These are phyloP conservation scores for Trypanosoma theileri DNA, from an alignment of 208 protist genomes.

Conservation along the genomic window DNA sequence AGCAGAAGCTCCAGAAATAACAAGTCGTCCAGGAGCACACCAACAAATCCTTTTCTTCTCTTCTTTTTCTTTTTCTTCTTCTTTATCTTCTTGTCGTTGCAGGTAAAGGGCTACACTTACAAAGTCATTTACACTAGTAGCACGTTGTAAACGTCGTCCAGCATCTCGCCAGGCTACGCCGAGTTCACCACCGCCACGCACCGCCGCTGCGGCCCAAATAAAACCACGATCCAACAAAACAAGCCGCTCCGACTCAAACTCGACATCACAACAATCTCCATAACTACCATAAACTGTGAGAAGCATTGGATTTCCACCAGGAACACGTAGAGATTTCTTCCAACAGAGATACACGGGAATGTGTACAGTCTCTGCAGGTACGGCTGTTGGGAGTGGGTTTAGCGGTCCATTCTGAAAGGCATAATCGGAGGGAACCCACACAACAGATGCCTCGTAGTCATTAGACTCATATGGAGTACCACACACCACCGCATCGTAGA, in stretches of 20 bases:
- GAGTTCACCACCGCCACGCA: slow-evolving; percentile 90
- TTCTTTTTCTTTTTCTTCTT: too few relatives aligned
- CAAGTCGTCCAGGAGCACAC: slow-evolving; percentile 40
- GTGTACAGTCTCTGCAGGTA: slow-evolving; percentile 16
- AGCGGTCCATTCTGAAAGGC: slow-evolving; percentile 23
- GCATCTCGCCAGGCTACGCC: slow-evolving; percentile 71
- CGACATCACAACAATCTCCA: slow-evolving; percentile 57
- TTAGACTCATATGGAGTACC: slow-evolving; percentile 29
- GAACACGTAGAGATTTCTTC: slow-evolving; percentile 17
- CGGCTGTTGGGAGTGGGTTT: slow-evolving; percentile 25
- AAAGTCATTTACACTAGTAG: slow-evolving; percentile 85
- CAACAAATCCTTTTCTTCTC: slow-evolving; percentile 14
- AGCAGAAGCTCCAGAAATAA: slow-evolving; percentile 67
- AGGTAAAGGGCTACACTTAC: slow-evolving; percentile 61
- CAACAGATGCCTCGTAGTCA: slow-evolving; percentile 50
- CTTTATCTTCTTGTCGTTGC: slow-evolving; percentile 20
- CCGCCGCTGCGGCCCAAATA: slow-evolving; percentile 63
- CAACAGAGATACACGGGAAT: slow-evolving; percentile 60
- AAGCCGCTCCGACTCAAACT: slow-evolving; percentile 56
- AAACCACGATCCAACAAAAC: slow-evolving; percentile 79
- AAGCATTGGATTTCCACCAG: slow-evolving; percentile 38
- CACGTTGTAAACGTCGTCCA: slow-evolving; percentile 51
- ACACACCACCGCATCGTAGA: slow-evolving; percentile 40
- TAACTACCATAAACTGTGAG: slow-evolving; percentile 81
- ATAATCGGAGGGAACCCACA: slow-evolving; percentile 67